Percentiles rank a stretch among this genome's conserved stretches.
These are phyloP conservation scores for Fusarium clavum DNA, from an alignment of 2,329 filamentous ascomycete species.

Conservation along the genomic window DNA sequence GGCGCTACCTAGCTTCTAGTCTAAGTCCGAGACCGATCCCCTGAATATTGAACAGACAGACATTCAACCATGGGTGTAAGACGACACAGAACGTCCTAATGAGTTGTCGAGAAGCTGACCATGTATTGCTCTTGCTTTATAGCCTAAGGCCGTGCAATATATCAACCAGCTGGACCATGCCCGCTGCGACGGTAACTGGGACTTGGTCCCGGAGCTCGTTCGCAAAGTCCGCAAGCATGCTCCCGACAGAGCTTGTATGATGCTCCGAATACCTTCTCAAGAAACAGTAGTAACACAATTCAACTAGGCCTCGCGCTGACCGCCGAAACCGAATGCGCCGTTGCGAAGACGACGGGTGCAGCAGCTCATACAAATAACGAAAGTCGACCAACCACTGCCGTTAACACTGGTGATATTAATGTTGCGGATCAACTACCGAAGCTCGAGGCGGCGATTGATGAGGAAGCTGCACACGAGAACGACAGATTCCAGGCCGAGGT, in stretches of 20 bases:
- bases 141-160: conserved; percentile 85
- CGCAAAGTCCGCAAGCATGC: conserved; percentile 96
- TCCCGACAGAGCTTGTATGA: conserved; percentile 82
- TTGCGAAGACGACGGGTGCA: conserved; percentile 65
- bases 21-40: conserved; percentile 38
- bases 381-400: conserved; percentile 57
- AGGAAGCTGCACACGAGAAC: conserved; percentile 64
- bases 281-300: conserved; percentile 21
- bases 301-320: conserved; percentile 73
- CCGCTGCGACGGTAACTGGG: conserved; percentile 89
- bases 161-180: conserved; percentile 85
- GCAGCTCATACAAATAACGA: conserved; percentile 27
- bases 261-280: conserved; percentile 6
- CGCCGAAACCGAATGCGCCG: conserved; percentile 75
- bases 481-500: conserved; percentile 83
- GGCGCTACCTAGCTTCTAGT: conserved; percentile 42
- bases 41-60: conserved; percentile 50
- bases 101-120: conserved; percentile 34
- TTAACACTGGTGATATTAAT: conserved; percentile 59
- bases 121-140: conserved; percentile 33
- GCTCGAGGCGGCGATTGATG: conserved; percentile 68
- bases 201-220: conserved; percentile 85
- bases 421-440: conserved; percentile 60
- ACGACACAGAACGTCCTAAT: conserved; percentile 22
- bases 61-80: conserved; percentile 54